Conservation (phyloP, 1,284 basidiomycete genomes). For the Exobasidium rhododendri region DNA sequence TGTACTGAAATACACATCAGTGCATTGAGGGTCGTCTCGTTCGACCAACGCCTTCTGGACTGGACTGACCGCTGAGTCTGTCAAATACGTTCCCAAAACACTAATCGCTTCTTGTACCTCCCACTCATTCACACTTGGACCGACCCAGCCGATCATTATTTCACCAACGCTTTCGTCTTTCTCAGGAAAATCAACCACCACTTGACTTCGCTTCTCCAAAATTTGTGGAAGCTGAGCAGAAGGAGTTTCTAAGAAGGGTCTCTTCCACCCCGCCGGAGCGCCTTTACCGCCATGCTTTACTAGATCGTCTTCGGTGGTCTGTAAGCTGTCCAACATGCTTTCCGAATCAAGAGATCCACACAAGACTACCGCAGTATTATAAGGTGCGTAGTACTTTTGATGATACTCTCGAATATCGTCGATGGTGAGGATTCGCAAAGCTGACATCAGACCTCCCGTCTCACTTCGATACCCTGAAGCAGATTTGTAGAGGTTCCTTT, state of each 20-base stretch:
- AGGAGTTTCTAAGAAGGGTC: slow-evolving; percentile 87
- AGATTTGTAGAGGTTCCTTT: slow-evolving; percentile 71
- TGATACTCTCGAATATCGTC: slow-evolving; percentile 89
- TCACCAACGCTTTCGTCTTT: slow-evolving; percentile 93
- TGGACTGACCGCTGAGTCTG: slow-evolving; percentile 76
- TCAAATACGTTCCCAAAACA: slow-evolving; percentile 76
- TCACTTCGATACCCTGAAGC: slow-evolving; percentile 90
- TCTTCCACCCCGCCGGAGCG: slow-evolving; percentile 73
- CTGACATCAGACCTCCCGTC: slow-evolving; percentile 93
- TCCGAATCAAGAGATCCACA: slow-evolving; percentile 68
- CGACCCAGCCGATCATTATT: slow-evolving; percentile 74
- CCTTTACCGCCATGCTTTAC: slow-evolving; percentile 66
- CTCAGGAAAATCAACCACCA: slow-evolving; percentile 89
- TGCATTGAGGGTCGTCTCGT: slow-evolving; percentile 79
- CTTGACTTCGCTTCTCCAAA: slow-evolving; percentile 55
- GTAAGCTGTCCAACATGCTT: slow-evolving; percentile 65
- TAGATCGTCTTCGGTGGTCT: slow-evolving; percentile 41
- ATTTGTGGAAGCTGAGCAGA: slow-evolving; percentile 65
- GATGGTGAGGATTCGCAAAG: slow-evolving; percentile 77
- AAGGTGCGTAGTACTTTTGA: slow-evolving; percentile 83
- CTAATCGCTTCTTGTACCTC: slow-evolving; percentile 79
- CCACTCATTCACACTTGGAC: slow-evolving; percentile 71
- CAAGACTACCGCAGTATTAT: slow-evolving; percentile 83
- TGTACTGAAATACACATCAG: slow-evolving; percentile 77
- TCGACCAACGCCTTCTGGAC: slow-evolving; percentile 91